Base-by-base conservation (phyloP, 257 asterid genomes). In the Cinchona pubescens region DNA sequence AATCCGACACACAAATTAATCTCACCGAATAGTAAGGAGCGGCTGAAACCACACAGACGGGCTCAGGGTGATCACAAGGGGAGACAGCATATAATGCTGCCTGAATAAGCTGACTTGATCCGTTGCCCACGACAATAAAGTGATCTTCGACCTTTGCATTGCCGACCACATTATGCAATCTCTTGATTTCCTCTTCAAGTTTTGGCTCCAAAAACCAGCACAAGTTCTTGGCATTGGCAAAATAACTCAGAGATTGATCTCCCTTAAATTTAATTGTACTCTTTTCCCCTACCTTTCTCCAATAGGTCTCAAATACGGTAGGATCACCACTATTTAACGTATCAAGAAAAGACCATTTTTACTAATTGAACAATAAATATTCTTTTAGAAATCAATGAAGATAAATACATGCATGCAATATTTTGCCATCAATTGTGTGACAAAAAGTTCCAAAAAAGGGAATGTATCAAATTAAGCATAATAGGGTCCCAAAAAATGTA, bases 191-290 rank as follows among this genome's bases (percentile, higher is more conserved):
- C 49, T 83, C 86, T 76, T 94, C 97, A 0, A 94, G 88, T 58
- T 89, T 86, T 5, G 94, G 88, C 84, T 92, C 97, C 86, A 89
- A 29, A 78, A 84, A 92, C 98, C 98, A 94, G 76, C 96, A 90
- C 51, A 86, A 0, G 23, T 62, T 86, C 25, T 86, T 86, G 0
- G 69, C 35, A 68, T 90, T 63, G 23, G 93, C 67, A 37, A 92
- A 92, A 74, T 94, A 94, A 75, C 98, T 94, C 45, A 94, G 78
- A 1, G 91, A 92, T 21, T 92, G 87, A 40, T 74, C 74, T 43
- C 85, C 89, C 1, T 67, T 59, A 19, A 94, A 74, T 12, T 75
- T 74, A 21, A 89, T 58, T 18, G 79, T 69, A 73, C 78, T 71
- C 48, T 69, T 78, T 2, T 79, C 77, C 1, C 88, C 84, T 18